Conservation (phyloP, 2,329 filamentous ascomycete species). For the Penicillium sp. region DNA sequence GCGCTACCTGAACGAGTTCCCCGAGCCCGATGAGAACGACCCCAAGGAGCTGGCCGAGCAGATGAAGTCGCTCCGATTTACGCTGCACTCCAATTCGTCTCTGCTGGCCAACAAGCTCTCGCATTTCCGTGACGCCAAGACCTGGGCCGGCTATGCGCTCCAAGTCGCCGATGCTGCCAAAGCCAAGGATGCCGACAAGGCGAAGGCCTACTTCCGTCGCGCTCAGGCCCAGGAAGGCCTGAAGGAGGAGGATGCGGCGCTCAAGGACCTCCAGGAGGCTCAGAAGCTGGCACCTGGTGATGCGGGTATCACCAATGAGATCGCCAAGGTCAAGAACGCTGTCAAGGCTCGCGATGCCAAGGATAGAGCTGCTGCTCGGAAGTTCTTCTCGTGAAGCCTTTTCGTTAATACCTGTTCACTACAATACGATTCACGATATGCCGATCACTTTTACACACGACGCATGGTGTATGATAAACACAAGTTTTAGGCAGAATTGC, state of each 20-base stretch:
- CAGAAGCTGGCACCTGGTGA: slow-evolving; percentile 71
- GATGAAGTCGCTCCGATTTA: slow-evolving; percentile 72
- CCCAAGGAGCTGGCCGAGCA: slow-evolving; percentile 62
- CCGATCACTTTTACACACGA: slow-evolving; percentile 7
- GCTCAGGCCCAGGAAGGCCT: slow-evolving; percentile 68
- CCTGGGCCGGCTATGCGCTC: slow-evolving; percentile 68
- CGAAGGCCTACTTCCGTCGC: slow-evolving; percentile 82
- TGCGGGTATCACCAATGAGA: slow-evolving; percentile 67
- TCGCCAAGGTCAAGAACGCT: slow-evolving; percentile 71
- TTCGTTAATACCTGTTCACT: background rate
- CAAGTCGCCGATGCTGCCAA: slow-evolving; percentile 56
- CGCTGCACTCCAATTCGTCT: slow-evolving; percentile 82
- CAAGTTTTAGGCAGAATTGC: slow-evolving; percentile 13
- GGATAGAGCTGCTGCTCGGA: slow-evolving; percentile 89
- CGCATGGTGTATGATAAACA: slow-evolving; percentile 26
- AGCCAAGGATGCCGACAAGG: slow-evolving; percentile 68
- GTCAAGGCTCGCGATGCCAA: slow-evolving; percentile 70
- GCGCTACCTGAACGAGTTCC: slow-evolving; percentile 82
- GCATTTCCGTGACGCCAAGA: slow-evolving; percentile 64
- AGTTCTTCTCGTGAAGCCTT: slow-evolving; percentile 65
- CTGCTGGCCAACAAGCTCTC: slow-evolving; percentile 78
- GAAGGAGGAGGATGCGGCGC: slow-evolving; percentile 79
- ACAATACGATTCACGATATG: slow-evolving; percentile 28
- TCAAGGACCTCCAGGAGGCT: slow-evolving; percentile 71
- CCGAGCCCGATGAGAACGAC: slow-evolving; percentile 64